Evolutionary conservation across 2,329 filamentous ascomycete species (phyloP).

Genomic region (Alternaria hordeiaustralica): DNA sequence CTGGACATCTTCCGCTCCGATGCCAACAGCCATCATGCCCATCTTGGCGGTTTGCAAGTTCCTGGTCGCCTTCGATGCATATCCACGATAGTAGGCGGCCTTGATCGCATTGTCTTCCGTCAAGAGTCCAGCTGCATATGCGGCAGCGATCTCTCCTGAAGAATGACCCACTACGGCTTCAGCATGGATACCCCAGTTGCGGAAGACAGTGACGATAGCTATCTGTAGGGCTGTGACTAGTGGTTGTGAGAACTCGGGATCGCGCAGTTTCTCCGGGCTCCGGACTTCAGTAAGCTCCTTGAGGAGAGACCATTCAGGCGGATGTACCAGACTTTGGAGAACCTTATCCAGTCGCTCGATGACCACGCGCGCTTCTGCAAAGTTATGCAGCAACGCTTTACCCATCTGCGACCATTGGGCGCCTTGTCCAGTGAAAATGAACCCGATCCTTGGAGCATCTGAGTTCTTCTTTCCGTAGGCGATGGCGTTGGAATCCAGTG

Average conservation of each 20-base stretch:
- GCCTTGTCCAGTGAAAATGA: constrained; percentile 18
- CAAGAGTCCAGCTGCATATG: not conserved
- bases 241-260: constrained; percentile 21
- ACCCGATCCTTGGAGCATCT: constrained; percentile 1
- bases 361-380: not conserved
- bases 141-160: constrained; percentile 33
- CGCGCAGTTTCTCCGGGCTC: not conserved
- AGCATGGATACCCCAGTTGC: constrained; percentile 4
- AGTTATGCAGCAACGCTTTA: constrained; percentile 10
- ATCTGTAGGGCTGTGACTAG: constrained; percentile 21
- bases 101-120: no score
- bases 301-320: constrained; percentile 16
- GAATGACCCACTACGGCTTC: constrained; percentile 25
- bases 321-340: constrained; percentile 4
- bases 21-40: constrained; percentile 31
- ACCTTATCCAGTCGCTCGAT: constrained; percentile 15
- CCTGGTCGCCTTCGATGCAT: no score
- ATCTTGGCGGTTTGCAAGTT: no score
- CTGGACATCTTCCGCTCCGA: constrained; percentile 5
- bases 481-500: not conserved
- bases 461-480: not conserved
- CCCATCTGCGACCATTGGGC: constrained; percentile 3
- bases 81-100: no score
- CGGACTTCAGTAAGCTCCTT: constrained; percentile 11
- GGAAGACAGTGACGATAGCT: constrained; percentile 12